A percentile compares a stretch with the other conserved stretches of the same genome.
Conservation (phyloP, 2,329 filamentous ascomycete species). For the Phoma sp. region DNA sequence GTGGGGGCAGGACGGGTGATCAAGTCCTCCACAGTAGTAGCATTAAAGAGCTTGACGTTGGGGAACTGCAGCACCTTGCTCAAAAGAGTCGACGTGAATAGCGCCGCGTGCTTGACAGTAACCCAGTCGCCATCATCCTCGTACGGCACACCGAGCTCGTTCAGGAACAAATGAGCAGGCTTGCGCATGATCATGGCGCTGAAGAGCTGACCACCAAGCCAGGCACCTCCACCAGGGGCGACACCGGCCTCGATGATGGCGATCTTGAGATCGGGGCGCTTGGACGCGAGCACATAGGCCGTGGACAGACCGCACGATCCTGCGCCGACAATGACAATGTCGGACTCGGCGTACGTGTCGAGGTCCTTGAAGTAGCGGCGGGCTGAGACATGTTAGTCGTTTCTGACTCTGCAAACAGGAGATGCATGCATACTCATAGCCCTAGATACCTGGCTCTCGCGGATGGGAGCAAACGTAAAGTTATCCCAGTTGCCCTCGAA, state of each 20-base stretch:
- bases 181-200: constrained; percentile 95
- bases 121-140: constrained; percentile 90
- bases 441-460: constrained; percentile 89
- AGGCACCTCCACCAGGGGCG: constrained; percentile 82
- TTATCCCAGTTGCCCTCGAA: constrained; percentile 79
- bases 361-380: constrained; percentile 91
- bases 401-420: neutral
- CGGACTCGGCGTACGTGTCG: constrained; percentile 86
- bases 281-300: constrained; percentile 82
- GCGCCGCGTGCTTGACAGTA: constrained; percentile 90
- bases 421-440: constrained; percentile 69
- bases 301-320: constrained; percentile 86
- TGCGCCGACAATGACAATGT: constrained; percentile 91
- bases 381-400: constrained; percentile 41
- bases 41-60: constrained; percentile 97
- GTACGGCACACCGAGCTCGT: constrained; percentile 80
- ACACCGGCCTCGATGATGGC: constrained; percentile 89
- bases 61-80: constrained; percentile 82
- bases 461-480: constrained; percentile 85
- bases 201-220: constrained; percentile 94
- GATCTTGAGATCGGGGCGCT: constrained; percentile 88
- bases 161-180: constrained; percentile 83
- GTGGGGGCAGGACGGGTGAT: constrained; percentile 72
- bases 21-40: constrained; percentile 88
- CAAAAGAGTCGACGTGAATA: constrained; percentile 89